phyloP scores from a whole-genome alignment of 176 grass and related monocot species.

The Avena sativa region DNA sequence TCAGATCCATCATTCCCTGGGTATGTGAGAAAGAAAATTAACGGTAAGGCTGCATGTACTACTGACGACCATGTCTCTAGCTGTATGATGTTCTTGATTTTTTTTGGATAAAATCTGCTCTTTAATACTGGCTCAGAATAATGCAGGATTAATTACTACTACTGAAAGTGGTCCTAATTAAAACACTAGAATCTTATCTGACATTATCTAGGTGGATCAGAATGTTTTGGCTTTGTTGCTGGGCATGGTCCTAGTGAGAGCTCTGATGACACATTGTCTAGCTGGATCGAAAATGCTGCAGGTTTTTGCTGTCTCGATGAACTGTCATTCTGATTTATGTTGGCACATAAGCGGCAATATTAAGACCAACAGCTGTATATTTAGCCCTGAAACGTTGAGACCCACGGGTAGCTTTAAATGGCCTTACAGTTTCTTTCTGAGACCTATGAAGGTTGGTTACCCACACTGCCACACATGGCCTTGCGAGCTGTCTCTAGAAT shows the following conservation, averaged over 20 bases:
- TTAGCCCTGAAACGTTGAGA: slow-evolving; percentile 24
- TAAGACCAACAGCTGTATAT: slow-evolving; percentile 42
- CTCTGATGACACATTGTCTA: slow-evolving; percentile 24
- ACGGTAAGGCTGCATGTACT: not conserved
- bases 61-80: not conserved
- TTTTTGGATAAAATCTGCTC: not conserved
- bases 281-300: slow-evolving; percentile 24
- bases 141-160: slow-evolving; percentile 25
- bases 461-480: not conserved
- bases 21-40: not conserved
- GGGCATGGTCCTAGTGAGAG: slow-evolving; percentile 36
- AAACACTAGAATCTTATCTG: not conserved
- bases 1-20: slow-evolving; percentile 93
- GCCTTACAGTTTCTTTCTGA: not conserved
- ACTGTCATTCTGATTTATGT: slow-evolving; percentile 43
- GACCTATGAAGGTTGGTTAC: not conserved
- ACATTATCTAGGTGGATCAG: slow-evolving; percentile 35
- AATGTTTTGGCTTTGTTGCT: slow-evolving; percentile 20
- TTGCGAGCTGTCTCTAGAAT: slow-evolving; percentile 21
- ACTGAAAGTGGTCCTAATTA: slow-evolving; percentile 45
- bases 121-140: slow-evolving; percentile 11
- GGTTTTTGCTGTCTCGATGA: slow-evolving; percentile 26
- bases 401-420: slow-evolving; percentile 30
- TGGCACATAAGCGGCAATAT: slow-evolving; percentile 34
- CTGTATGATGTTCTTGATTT: not conserved